Conservation (phyloP, 2,329 filamentous ascomycete genomes). For the Penicillium sp. region DNA sequence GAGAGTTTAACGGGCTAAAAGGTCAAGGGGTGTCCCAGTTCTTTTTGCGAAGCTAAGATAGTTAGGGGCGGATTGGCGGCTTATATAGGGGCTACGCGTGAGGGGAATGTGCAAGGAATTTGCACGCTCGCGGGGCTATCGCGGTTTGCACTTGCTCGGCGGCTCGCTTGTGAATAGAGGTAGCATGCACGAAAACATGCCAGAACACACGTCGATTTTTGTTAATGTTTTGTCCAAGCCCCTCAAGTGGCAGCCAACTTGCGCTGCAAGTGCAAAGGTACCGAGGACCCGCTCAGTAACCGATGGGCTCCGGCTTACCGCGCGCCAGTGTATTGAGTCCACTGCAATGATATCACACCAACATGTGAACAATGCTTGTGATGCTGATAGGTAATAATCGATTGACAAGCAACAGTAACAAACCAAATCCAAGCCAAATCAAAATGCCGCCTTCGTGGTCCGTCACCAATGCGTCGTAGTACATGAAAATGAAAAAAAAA, state of each 20-base stretch:
- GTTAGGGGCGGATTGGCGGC: neutral
- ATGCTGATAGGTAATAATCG: neutral
- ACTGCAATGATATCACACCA: constrained; percentile 2
- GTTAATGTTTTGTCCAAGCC: neutral
- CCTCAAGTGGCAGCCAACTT: neutral
- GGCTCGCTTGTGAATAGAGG: neutral
- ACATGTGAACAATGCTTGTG: too few species aligned
- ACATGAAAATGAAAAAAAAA: constrained; percentile 1
- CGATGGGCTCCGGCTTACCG: constrained; percentile 6
- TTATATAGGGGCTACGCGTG: neutral
- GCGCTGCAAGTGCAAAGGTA: neutral
- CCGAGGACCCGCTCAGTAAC: neutral
- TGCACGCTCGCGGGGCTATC: neutral
- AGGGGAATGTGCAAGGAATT: neutral
- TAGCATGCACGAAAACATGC: neutral
- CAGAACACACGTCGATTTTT: neutral
- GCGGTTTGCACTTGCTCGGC: neutral
- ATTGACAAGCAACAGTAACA: neutral
- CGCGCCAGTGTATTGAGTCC: constrained; percentile 11
- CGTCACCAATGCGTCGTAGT: constrained; percentile 5
- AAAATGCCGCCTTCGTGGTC: neutral
- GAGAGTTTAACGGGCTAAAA: neutral
- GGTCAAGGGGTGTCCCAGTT: neutral
- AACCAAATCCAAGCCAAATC: neutral
- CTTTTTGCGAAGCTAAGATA: neutral